Evolutionary conservation across 1,284 basidiomycete genomes (phyloP), one percentile per base, ranked within the genome.

Genomic region (Caloboletus firmus): DNA sequence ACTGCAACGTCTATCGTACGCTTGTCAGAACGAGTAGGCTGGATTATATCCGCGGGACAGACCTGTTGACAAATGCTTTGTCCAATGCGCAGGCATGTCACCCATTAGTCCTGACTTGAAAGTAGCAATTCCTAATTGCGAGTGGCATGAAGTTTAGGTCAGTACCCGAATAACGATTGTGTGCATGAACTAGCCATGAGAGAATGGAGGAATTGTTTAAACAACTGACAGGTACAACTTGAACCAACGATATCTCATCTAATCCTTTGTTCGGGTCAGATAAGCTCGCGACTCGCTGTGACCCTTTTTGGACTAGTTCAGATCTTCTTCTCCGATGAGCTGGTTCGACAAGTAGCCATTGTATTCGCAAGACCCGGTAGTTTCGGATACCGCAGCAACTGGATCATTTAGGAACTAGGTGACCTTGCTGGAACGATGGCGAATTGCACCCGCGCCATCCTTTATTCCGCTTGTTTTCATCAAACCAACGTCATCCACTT

Each of bases 1-100:
- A 18, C 42, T 32, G 20, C 36, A 45, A 41, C 17, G 13, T 34
- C 36, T 53, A 40, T 41, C 9, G 1, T 31, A 34, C 17, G 30
- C 28, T 45, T 28, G 51, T 62, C 45, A 61, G 46, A 54, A 36
- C 18, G 11, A 28, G 24, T 43, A n/a, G n/a, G n/a, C 11, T 31
- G 12, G 6, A 36, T 18, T 34, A 44, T 13, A n/a, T 45, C 17
- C 37, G 4, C 51, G 32, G 40, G 40, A 50, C 50, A 18, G 44
- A 64, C 54, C 48, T 51, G 20, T 47, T 41, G 31, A 49, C 39
- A n/a, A n/a, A 45, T 11, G 18, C 31, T 13, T 37, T 28, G n/a
- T 45, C 41, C 34, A 6, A 37, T 45, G 31, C 20, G n/a, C 24
- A 51, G 49, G 12, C n/a, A 24, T 35, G 24, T 17, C 22, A 45